These are phyloP conservation scores for Rhododendron kiyosumense DNA, from an alignment of 148 eudicot genomes.

Conservation along the genomic window DNA sequence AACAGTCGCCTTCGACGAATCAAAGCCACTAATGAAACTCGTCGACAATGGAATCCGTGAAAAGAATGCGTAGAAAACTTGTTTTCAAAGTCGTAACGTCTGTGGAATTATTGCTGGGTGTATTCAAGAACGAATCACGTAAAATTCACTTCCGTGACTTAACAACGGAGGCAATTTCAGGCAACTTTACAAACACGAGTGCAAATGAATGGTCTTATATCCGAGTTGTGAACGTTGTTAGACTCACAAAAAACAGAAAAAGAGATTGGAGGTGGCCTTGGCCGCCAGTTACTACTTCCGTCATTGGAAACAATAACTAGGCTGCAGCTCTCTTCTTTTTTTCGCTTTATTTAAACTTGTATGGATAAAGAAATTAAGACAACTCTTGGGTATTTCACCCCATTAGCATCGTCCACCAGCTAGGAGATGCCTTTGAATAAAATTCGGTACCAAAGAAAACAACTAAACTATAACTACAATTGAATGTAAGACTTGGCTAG, in stretches of 20 bases:
- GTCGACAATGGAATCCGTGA: neutral
- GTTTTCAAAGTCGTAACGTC: neutral
- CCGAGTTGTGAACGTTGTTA: neutral
- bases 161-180: neutral
- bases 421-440: too few relatives aligned
- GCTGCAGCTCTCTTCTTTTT: too few relatives aligned
- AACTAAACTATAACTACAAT: too few relatives aligned
- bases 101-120: neutral
- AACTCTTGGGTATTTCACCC: too few relatives aligned
- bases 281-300: too few relatives aligned
- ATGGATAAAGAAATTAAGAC: too few relatives aligned
- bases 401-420: too few relatives aligned
- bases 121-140: neutral
- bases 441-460: too few relatives aligned
- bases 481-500: too few relatives aligned
- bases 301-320: too few relatives aligned
- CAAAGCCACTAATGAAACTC: neutral
- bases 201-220: neutral
- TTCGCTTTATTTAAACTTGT: too few relatives aligned
- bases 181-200: neutral
- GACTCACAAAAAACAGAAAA: neutral
- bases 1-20: neutral
- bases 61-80: neutral
- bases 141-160: neutral
- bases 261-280: too few relatives aligned